phyloP scores from a whole-genome alignment of 108 stramenopile genomes.

The Cyclostephanos tholiformis region DNA sequence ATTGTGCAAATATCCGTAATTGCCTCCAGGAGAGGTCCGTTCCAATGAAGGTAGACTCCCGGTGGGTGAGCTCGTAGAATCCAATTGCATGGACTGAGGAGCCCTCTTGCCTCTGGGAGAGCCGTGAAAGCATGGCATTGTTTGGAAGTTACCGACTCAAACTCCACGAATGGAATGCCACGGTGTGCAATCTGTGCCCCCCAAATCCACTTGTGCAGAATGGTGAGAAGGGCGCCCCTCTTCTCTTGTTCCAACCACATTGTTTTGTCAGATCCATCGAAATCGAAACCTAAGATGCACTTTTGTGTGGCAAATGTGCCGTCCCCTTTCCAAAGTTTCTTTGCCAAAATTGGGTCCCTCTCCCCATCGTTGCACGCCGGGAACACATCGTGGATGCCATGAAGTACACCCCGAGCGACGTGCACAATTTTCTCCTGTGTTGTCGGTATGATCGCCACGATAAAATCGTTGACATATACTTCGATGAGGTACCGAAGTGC shows the following conservation, averaged over 20 bases:
- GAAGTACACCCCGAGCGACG: neutral
- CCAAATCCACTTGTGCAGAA: neutral
- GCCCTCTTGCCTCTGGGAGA: constrained; percentile 4
- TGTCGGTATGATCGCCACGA: neutral
- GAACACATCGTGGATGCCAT: constrained; percentile 23
- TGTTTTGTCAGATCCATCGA: constrained; percentile 14
- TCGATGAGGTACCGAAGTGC: constrained; percentile 7
- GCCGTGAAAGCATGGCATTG: constrained; percentile 10
- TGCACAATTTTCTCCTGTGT: neutral
- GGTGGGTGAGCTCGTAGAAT: neutral
- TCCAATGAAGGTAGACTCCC: constrained; percentile 3
- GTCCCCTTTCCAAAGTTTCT: constrained; percentile 49
- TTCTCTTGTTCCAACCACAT: constrained; percentile 8
- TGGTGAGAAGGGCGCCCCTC: neutral
- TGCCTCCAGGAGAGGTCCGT: neutral
- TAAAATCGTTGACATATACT: constrained; percentile 40
- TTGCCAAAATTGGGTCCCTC: constrained; percentile 45
- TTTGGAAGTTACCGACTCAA: constrained; percentile 1
- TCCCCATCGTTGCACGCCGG: neutral
- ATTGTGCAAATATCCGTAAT: neutral
- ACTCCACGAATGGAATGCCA: constrained; percentile 15
- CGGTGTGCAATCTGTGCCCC: no score
- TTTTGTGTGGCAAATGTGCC: neutral
- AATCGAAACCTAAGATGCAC: constrained; percentile 21
- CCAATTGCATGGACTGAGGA: neutral